Evolutionary conservation across 2,329 filamentous ascomycete species (phyloP), one percentile per base, ranked within the genome.

Genomic region (Incumbomyces lentus): DNA sequence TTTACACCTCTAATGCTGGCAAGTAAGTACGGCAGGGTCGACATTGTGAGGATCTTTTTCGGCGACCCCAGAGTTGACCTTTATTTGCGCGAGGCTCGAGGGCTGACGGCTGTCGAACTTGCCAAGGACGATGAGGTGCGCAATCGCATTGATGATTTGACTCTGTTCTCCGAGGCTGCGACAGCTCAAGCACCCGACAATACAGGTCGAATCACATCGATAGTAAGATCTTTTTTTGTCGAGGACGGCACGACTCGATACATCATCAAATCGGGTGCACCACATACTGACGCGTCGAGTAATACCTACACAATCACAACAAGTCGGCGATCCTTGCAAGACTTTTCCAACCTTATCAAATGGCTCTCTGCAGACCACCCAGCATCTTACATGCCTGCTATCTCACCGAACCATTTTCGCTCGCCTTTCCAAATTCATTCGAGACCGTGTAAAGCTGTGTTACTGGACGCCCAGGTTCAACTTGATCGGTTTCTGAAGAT

Each of bases 1-100:
- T 96, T 98, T 60, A 98, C 93, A 0, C 82, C 92, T 1, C 72
- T 98, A 47, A 98, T 98, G 92, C 84, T 98, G 52, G 90, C 90
- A 6, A 96, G 90, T 74, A 98, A 98, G 64, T 98, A 96, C 60
- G 92, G 92, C 30, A 79, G 92, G 52, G 84, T 94, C 45, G 92
- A 96, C 58, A 86, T 95, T 72, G 90, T 98, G 14, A 76, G 89
- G 49, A 81, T 82, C 8, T 73, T 98, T 5, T 96, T 94, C 63
- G 77, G 82, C 35, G 92, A 98, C 61, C 78, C 86, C 18, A 74
- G 93, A 56, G 87, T 95, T 3, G 92, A 98, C 60, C 68, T 90
- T 12, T 80, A 83, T 35, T 79, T 89, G 26, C 85, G 84, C 62
- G 93, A 98, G 62, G 68, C 86, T 13, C 79, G 92, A 49, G 92